Base-by-base conservation (phyloP, 1,284 basidiomycete genomes). In the Rhodotorula sp. region DNA sequence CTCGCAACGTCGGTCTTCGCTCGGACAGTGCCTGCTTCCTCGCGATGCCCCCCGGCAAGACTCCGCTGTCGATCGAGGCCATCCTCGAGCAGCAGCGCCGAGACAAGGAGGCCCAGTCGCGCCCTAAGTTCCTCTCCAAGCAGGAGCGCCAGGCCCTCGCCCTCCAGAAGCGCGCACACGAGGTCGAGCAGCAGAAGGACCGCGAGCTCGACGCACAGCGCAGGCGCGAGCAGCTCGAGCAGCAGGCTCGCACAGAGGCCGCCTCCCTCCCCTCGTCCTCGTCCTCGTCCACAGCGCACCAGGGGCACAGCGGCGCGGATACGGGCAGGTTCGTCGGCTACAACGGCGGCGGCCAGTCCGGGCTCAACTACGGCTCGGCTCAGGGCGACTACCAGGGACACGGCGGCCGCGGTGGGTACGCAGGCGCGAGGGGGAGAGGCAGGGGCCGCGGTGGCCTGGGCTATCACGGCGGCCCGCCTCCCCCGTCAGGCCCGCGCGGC, bases 111-210 rank as follows among this genome's bases (percentile, higher is more conserved):
- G 91, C 90, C 3, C 91, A 93, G 64, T 84, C 92, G 64, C 95
- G 93, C 86, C 92, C 92, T 46, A 94, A 88, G 81, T 96, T 96
- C 84, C 85, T 96, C 29, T 88, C 90, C 7, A 95, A 90, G 82
- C 91, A 92, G 77, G 90, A 94, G 79, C 88, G 93, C 58, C 91
- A 91, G n/a, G 88, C 88, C 78, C 83, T 95, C 51, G 94, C 94
- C 2, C 90, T 96, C 74, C 88, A 89, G 50, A 90, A 92, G 79
- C 89, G 93, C 88, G 63, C 86, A 88, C 73, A 92, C 92, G 81
- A 89, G 92, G 67, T 86, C 83, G 68, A 88, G 87, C 61, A 86
- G 90, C 78, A 75, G 64, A 88, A 85, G 73, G 87, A 87, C 71
- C 86, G 84, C 65, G 86, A 88, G 41, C 88, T 91, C 58, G 82